Base-by-base conservation (phyloP, 306 rosid species). In the Cicer judaicum region DNA sequence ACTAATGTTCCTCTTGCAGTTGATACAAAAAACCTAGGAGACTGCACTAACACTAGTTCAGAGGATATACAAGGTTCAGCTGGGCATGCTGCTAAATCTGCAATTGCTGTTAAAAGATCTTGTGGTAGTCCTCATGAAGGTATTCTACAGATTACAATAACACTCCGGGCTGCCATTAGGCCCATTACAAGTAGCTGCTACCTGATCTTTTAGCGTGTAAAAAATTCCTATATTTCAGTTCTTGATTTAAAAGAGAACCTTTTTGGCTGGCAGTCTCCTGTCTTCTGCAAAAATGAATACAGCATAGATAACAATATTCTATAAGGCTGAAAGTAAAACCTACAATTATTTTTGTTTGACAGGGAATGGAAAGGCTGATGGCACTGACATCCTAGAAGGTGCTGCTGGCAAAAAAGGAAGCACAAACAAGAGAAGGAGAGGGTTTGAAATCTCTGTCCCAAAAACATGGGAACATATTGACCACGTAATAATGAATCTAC, bases 401-500 rank as follows among this genome's bases (percentile, higher is more conserved):
- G 79, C 84, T 84, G 79, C 83, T 79, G 76, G 65, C 63, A 79
- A 61, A 72, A 90, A 80, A 82, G 88, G 89, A 83, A 80, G 62
- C 74, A 54, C 79, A 52, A 91, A 82, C 82, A 91, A 90, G 91
- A 91, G 93, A 80, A 81, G 82, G 73, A 89, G 77, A 70, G 73
- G 87, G 77, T 84, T 82, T 49, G 86, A 76, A 50, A 73, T 87
- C 47, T 40, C 76, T 21, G 60, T 70, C 44, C 38, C 87, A 41
- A 88, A 85, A 84, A 75, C 91, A 34, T 90, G 95, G 90, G 95
- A 90, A 71, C 97, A 91, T 81, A 43, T 90, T 79, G 98, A 94
- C 89, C 97, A 91, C 43, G 83, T 94, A 63, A 79, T 94, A 67
- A 94, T 91, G 98, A 94, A 91, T 53, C 82, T 94, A 16, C 98